phyloP scores from a whole-genome alignment of 306 rosid genomes.

The Prunus fruticosa region DNA sequence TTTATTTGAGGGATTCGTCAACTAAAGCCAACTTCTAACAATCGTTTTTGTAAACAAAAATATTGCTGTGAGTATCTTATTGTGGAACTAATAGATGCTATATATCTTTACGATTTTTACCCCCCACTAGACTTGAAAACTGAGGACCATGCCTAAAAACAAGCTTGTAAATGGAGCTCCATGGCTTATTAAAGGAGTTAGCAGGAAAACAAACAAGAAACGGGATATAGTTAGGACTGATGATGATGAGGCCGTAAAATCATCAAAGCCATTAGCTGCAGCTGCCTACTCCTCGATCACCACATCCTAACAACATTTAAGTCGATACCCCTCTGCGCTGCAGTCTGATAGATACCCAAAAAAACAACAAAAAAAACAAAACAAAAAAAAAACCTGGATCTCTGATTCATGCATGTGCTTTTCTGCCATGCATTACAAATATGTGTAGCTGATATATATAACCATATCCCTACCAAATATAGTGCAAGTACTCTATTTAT shows the following conservation, averaged over 20 bases:
- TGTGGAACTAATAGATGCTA: no score
- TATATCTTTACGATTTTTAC: neutral
- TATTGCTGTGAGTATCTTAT: no score
- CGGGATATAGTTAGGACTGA: neutral
- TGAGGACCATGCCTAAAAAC: neutral
- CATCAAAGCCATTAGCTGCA: neutral
- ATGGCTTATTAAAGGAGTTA: neutral
- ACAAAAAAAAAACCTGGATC: no score
- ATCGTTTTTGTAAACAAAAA: no score
- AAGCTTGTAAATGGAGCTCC: neutral
- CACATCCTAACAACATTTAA: neutral
- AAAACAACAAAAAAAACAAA: no score
- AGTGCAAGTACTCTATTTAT: neutral
- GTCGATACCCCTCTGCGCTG: neutral
- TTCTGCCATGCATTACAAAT: no score
- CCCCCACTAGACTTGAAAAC: neutral
- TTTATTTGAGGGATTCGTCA: no score
- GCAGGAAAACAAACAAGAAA: neutral
- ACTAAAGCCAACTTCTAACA: no score
- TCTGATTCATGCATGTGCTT: no score
- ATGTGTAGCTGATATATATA: no score
- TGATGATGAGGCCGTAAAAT: neutral
- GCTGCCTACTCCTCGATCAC: neutral
- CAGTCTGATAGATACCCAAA: no score
- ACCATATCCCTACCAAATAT: no score